Evolutionary conservation across 2,329 filamentous ascomycete species (phyloP), one percentile per base, ranked within the genome.

Genomic region (Xylariaceae sp.): DNA sequence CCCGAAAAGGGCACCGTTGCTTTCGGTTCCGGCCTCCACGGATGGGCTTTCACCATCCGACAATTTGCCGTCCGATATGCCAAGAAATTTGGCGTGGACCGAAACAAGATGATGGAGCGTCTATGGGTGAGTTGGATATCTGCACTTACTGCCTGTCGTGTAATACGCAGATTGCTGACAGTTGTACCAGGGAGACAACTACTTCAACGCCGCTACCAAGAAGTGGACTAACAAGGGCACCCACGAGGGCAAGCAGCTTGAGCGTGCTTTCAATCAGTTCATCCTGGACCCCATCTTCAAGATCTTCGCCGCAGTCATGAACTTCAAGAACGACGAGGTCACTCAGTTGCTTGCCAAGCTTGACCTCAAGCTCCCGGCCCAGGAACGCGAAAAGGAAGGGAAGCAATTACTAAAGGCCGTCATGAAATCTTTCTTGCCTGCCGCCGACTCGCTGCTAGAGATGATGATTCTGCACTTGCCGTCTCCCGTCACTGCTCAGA

Each of bases 61-160:
- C 95, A 99, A 81, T 99, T 99, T 80, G 95, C 95, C 71, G 79
- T 86, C 75, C 88, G 89, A 73, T 99, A 99, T 79, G 90, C 93
- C 81, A 98, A 98, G 92, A 99, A 99, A 84, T 99, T 99, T 74
- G 95, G 95, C 89, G 95, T 99, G 72, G 93, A 99, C 88, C 93
- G 93, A 80, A 89, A 88, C 84, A 98, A 98, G 91, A 97, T 99
- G 95, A 96, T 98, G 90, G 91, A 97, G 85, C 92, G 95, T 89
- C 91, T 99, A 70, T 99, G 95, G 95, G 88, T 91, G 80, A 78
- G 86, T 73, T 61, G 40, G 14, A 48, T 16, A n/a, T 20, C n/a
- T 20, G 42, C 6, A 10, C 21, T 47, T 3, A 2, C 7, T n/a
- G 21, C 49, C 20, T 44, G 20, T 52, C 32, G 7, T 20, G 19